phyloP scores from a whole-genome alignment of 192 early-diverging fungal species.

The Haplosporangium gracile region DNA sequence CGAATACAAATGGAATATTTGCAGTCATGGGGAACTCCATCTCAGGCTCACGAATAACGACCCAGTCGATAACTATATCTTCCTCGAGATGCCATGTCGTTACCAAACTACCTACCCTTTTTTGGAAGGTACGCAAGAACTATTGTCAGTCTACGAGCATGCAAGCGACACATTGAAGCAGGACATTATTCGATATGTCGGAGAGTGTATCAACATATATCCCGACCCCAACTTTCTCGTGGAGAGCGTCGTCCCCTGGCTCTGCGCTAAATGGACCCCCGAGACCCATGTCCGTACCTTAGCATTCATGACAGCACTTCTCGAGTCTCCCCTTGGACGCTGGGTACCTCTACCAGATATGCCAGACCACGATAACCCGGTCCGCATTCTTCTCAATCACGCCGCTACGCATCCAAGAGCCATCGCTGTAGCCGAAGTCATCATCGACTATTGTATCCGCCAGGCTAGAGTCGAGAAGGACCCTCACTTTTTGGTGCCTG shows the following conservation, averaged over 20 bases:
- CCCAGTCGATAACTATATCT: too few relatives aligned
- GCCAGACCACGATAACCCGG: not conserved
- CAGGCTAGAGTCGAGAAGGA: not conserved
- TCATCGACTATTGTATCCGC: constrained; percentile 9
- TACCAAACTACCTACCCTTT: not conserved
- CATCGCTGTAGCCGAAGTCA: not conserved
- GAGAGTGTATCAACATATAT: not conserved
- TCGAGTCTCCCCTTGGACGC: not conserved
- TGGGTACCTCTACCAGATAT: not conserved
- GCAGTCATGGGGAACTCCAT: not conserved
- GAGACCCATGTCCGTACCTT: too few relatives aligned
- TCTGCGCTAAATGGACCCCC: not conserved
- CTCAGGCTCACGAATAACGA: not conserved
- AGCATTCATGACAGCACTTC: not conserved
- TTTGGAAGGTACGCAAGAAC: not conserved
- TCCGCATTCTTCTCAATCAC: not conserved
- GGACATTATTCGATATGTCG: not conserved
- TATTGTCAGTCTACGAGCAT: not conserved
- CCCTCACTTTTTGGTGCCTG: not conserved
- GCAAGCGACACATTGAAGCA: not conserved
- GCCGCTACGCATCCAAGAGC: not conserved
- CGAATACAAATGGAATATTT: not conserved
- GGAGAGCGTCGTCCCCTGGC: not conserved
- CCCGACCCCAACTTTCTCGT: not conserved
- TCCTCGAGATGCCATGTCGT: not conserved